A percentile compares a stretch with the other conserved stretches of the same genome.
phyloP scores from a whole-genome alignment of 176 grass and related monocot genomes.

The Alopecurus myosuroides region DNA sequence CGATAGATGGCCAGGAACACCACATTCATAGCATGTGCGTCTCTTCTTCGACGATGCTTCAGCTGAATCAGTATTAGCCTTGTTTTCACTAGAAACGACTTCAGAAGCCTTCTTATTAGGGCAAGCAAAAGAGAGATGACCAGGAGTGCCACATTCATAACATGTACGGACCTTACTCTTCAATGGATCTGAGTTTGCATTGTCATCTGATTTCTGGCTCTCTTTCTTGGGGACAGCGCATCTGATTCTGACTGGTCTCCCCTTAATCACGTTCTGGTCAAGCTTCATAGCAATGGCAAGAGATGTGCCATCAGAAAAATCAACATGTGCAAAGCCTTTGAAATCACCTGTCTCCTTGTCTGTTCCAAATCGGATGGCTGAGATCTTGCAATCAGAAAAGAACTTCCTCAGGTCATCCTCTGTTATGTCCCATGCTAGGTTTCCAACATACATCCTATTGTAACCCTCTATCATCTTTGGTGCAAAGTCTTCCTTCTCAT shows the following conservation, averaged over 20 bases:
- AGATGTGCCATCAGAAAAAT: conserved; percentile 63
- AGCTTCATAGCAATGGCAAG: conserved; percentile 63
- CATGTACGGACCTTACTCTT: conserved; percentile 47
- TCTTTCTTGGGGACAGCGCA: conserved; percentile 69
- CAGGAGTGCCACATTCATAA: conserved; percentile 68
- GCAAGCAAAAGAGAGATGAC: conserved; percentile 63
- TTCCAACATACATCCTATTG: conserved; percentile 86
- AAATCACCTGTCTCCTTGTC: conserved; percentile 85
- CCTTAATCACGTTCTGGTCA: conserved; percentile 69
- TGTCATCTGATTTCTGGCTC: conserved; percentile 24
- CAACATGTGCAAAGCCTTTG: conserved; percentile 77
- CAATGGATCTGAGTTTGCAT: conserved; percentile 5
- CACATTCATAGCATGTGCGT: conserved; percentile 57
- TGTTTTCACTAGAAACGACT: conserved; percentile 23
- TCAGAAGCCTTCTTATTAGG: conserved; percentile 56
- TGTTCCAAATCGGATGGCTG: conserved; percentile 69
- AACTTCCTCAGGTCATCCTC: conserved; percentile 70
- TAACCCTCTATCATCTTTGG: conserved; percentile 77
- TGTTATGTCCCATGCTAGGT: conserved; percentile 81
- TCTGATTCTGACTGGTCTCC: conserved; percentile 68
- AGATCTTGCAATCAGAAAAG: conserved; percentile 77
- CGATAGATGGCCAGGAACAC: conserved; percentile 63
- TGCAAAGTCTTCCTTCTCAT: conserved; percentile 62
- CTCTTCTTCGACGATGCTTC: conserved; percentile 55
- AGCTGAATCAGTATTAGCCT: conserved; percentile 23